Conservation (phyloP, 805 yeast genomes). For the Candida succiphila region DNA sequence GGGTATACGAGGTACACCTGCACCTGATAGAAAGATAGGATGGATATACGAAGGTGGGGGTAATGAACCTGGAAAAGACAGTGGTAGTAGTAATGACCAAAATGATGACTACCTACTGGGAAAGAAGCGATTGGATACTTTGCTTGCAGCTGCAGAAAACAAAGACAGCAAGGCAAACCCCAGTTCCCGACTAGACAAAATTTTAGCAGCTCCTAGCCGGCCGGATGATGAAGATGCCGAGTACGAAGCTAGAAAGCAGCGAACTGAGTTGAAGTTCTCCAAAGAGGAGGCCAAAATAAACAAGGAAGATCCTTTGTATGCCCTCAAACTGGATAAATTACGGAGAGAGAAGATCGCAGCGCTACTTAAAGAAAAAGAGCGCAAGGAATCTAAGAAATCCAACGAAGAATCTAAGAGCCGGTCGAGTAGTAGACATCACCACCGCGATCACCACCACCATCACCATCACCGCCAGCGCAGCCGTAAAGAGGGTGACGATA, state of each 20-base stretch:
- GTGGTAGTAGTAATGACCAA: conserved; percentile 19
- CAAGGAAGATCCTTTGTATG: conserved; percentile 42
- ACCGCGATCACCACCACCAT: not conserved
- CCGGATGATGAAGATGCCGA: conserved; percentile 16
- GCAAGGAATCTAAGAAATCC: conserved; percentile 4
- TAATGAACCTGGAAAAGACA: conserved; percentile 12
- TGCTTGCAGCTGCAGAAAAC: too few species aligned
- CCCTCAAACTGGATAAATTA: conserved; percentile 24
- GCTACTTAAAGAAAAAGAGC: conserved; percentile 4
- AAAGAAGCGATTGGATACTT: conserved; percentile 34
- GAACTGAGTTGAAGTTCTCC: too few species aligned
- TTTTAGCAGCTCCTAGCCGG: too few species aligned
- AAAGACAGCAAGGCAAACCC: too few species aligned
- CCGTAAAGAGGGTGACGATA: not conserved
- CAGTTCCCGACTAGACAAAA: too few species aligned
- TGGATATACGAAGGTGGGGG: conserved; percentile 75
- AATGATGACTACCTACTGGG: conserved; percentile 50
- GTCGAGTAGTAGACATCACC: not conserved
- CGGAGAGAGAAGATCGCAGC: conserved; percentile 7
- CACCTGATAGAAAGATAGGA: conserved; percentile 41
- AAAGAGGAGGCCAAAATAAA: too few species aligned
- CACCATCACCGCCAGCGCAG: not conserved
- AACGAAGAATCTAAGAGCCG: conserved; percentile 2
- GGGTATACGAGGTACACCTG: conserved; percentile 27
- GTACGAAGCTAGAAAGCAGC: conserved; percentile 8